Conservation (phyloP, 352 stramenopile genomes). For the Phytophthora colocasiae region DNA sequence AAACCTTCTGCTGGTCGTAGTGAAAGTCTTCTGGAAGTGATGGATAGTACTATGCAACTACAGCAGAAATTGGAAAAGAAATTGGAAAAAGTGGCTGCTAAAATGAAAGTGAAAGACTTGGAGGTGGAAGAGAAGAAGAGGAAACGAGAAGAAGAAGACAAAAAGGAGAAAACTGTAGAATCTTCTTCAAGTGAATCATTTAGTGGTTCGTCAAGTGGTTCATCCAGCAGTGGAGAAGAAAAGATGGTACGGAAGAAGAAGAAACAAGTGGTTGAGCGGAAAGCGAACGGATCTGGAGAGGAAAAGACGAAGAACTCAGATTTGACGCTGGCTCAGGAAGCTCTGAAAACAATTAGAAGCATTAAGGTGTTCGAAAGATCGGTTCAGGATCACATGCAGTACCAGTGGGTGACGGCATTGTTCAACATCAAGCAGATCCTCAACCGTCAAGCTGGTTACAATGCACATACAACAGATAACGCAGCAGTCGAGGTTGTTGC, state of each 20-base stretch:
- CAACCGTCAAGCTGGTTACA: constrained; percentile 14
- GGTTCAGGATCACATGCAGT: constrained; percentile 13
- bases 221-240: constrained; percentile 1
- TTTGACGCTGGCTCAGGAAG: constrained; percentile 20
- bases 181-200: constrained; percentile 3
- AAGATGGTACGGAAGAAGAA: constrained; percentile 13
- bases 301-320: constrained; percentile 9
- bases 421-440: constrained; percentile 25
- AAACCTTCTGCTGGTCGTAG: constrained; percentile 19
- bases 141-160: constrained; percentile 7
- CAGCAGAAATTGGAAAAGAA: constrained; percentile 14
- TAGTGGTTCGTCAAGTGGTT: neutral
- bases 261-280: constrained; percentile 2
- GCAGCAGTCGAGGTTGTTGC: constrained; percentile 24
- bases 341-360: constrained; percentile 10
- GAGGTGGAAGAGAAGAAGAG: neutral
- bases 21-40: constrained; percentile 15
- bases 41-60: constrained; percentile 22
- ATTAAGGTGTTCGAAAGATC: constrained; percentile 15
- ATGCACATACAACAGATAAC: constrained; percentile 16
- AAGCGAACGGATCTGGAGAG: neutral
- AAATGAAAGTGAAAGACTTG: constrained; percentile 21
- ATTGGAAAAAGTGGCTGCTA: constrained; percentile 22
- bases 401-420: constrained; percentile 19
- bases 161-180: neutral